Evolutionary conservation across 257 asterid genomes (phyloP), one percentile per base, ranked within the genome.

Genomic region (Solanum appendiculatum): DNA sequence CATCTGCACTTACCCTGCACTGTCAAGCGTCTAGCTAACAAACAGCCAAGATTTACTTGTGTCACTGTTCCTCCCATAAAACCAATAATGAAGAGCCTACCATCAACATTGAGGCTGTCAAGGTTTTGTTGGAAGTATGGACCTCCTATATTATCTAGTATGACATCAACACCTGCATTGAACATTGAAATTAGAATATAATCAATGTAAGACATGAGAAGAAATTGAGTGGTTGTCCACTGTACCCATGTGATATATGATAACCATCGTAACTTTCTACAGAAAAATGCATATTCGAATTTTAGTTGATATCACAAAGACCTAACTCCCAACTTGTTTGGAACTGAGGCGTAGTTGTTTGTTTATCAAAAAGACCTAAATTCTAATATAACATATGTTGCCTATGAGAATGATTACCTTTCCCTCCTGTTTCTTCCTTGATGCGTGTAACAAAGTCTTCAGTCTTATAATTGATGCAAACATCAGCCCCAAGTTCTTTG

Each of bases 71-170:
- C 99, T 58, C 99, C 98, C 98, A 94, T 94, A 64, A 97, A 93
- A 83, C 98, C 98, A 83, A 97, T 92, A 75, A 97, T 91, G 92
- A 97, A 97, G 77, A 97, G 97, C 94, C 99, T 97, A 84, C 99
- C 99, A 56, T 89, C 93, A 80, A 91, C 27, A 83, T 90, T 93
- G 54, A 97, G 93, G 91, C 97, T 92, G 63, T 93, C 98, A 27
- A 97, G 91, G 89, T 97, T 97, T 88, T 89, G 91, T 89, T 94
- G 92, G 5, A 97, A 87, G 91, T 97, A 97, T 16, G 94, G 33
- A 74, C 92, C 99, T 58, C 99, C 99, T 18, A 97, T 88, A 90
- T 87, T 94, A 87, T 97, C 99, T 15, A 97, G 92, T 90, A 97
- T 95, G 85, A 95, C 97, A 83, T 97, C 98, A 83, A 97, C 99